A percentile compares a stretch with the other conserved stretches of the same genome.
Conservation (phyloP, 164 flowering plant genomes). For the Nymphaea thermarum region DNA sequence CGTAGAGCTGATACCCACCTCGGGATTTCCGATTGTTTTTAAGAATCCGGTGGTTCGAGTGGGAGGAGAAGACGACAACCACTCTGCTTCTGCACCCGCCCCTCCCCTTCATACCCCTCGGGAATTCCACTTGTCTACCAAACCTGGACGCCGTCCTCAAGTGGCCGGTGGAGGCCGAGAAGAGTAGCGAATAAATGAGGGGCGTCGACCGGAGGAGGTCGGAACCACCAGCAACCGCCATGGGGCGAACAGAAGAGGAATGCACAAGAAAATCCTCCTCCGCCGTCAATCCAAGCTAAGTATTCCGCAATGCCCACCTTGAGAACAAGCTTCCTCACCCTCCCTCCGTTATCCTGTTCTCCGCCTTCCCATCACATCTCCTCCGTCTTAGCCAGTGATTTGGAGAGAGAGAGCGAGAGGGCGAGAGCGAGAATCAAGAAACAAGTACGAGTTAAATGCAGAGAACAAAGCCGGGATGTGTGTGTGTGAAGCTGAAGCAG, state of each 20-base stretch:
- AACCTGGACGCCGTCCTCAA: not conserved
- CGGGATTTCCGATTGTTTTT: constrained; percentile 50
- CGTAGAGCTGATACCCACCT: constrained; percentile 31
- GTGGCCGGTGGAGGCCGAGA: constrained; percentile 1
- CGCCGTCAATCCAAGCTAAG: not conserved
- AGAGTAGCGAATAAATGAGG: constrained; percentile 1
- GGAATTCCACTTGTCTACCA: not conserved
- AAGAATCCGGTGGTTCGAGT: constrained; percentile 63
- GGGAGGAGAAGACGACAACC: constrained; percentile 36
- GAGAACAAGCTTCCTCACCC: not conserved
- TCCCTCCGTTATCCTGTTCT: not conserved
- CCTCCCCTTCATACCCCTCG: constrained; percentile 1
- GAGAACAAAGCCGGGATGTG: too few relatives aligned
- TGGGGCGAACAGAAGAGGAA: constrained; percentile 7
- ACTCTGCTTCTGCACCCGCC: constrained; percentile 7
- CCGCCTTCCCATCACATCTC: not conserved
- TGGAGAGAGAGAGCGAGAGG: too few relatives aligned
- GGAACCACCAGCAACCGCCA: constrained; percentile 10
- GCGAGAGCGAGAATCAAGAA: too few relatives aligned
- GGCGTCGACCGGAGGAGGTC: constrained; percentile 6
- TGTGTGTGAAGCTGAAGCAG: too few relatives aligned
- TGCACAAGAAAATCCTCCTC: not conserved
- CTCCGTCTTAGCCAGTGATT: not conserved
- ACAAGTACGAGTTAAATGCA: too few relatives aligned
- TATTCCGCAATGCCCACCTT: not conserved